Evolutionary conservation across 352 stramenopile genomes (phyloP), one percentile per base, ranked within the genome.

Genomic region (Aphanomyces euteiches): DNA sequence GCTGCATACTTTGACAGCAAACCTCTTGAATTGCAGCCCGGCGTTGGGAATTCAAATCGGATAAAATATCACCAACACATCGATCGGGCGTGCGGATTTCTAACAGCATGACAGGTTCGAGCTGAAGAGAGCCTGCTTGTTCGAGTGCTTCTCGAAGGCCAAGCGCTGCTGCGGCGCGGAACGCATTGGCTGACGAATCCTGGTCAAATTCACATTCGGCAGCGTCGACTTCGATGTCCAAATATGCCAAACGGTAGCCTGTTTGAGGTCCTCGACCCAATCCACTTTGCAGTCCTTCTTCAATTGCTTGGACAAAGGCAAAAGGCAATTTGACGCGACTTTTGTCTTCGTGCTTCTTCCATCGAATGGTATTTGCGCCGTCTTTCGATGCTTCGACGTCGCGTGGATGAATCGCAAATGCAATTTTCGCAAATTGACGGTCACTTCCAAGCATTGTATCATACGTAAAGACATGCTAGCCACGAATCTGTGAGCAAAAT

Each of bases 61-160:
- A 82, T 7, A 95, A 77, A 37, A 95, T 84, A 53, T 90, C 83
- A 15, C 87, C 87, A 1, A 90, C 75, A 47, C 73, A 87, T 12
- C 77, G 78, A 45, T 91, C 80, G 5, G 85, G 87, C 0, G 78
- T 81, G 21, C 79, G 76, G 34, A 93, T 81, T 19, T 90, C 79
- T 28, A 95, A 78, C 73, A 84, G 82, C 85, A 95, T 92, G 69
- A 90, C 73, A 0, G 87, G 87, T 76, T 95, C 87, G 4, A 95
- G 71, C 3, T 92, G 75, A 13, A 84, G 74, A 1, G 87, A 82
- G 2, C 71, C 54, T 5, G 83, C 85, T 48, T 87, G 64, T 10
- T 77, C 76, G 0, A 95, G 73, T n/a, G 79, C 84, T 8, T 84
- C 58, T 57, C 87, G 88, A 34, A 93, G 61, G 2, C 73, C 82